These are phyloP conservation scores for Cyclocybe cylindracea DNA, from an alignment of 768 basidiomycete species.

Conservation along the genomic window DNA sequence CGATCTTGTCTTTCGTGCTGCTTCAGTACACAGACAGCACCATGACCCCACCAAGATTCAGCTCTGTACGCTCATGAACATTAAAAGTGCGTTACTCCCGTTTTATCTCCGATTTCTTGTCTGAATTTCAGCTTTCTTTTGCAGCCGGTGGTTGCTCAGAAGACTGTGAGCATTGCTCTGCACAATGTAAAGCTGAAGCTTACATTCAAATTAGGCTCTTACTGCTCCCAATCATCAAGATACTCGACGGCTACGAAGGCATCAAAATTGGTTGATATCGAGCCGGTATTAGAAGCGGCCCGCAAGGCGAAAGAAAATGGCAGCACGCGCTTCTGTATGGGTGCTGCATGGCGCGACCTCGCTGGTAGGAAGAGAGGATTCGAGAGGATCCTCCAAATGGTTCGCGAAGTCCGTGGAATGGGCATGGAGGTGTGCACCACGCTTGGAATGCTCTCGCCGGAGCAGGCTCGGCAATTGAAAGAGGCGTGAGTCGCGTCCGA, in stretches of 20 bases:
- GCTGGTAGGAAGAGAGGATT: constrained; percentile 92
- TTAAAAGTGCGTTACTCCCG: constrained; percentile 76
- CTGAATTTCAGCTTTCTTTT: constrained; percentile 8
- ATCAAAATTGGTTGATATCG: constrained; percentile 82
- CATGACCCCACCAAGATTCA: constrained; percentile 92
- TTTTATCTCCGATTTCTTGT: constrained; percentile 22
- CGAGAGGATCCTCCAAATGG: constrained; percentile 91
- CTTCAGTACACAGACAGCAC: constrained; percentile 79
- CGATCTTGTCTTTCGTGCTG: constrained; percentile 86
- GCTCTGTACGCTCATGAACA: constrained; percentile 97
- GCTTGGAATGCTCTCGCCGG: constrained; percentile 93
- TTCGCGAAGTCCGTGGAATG: constrained; percentile 86
- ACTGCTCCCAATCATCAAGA: constrained; percentile 97
- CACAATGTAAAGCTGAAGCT: neutral
- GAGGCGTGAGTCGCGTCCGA: constrained; percentile 68
- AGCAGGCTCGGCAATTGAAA: constrained; percentile 90
- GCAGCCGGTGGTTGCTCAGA: constrained; percentile 93
- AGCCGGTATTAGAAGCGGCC: constrained; percentile 91
- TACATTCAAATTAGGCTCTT: constrained; percentile 63
- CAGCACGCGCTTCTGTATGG: constrained; percentile 98
- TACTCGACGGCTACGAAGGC: constrained; percentile 90
- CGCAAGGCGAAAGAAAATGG: constrained; percentile 95
- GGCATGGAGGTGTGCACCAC: constrained; percentile 99
- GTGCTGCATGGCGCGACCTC: constrained; percentile 96
- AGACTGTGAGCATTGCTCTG: constrained; percentile 65